A percentile compares a stretch with the other conserved stretches of the same genome.
Evolutionary conservation across 2,329 filamentous ascomycete genomes (phyloP).

Genomic region (Drechslera avenae): DNA sequence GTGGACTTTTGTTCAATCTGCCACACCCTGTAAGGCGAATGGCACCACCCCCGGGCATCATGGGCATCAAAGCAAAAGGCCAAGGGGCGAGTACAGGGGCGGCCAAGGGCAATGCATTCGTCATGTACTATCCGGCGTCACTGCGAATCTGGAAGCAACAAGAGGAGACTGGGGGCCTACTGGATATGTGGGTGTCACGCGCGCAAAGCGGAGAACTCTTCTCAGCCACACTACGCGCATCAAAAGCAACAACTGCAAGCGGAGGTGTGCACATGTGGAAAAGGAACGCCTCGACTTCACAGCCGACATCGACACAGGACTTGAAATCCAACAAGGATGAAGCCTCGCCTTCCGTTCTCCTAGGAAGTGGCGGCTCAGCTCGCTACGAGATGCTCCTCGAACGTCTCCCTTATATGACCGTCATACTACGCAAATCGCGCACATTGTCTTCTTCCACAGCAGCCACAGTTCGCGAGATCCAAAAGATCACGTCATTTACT

Average conservation of each 20-base stretch:
- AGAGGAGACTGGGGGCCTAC: constrained; percentile 77
- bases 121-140: constrained; percentile 91
- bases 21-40: constrained; percentile 79
- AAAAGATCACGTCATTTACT: constrained; percentile 70
- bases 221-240: constrained; percentile 26
- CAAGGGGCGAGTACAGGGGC: constrained; percentile 23
- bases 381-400: constrained; percentile 80
- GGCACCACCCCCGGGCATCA: constrained; percentile 47
- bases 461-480: constrained; percentile 61
- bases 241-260: constrained; percentile 23
- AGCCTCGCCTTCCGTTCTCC: constrained; percentile 46
- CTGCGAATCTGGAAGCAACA: constrained; percentile 81
- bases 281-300: constrained; percentile 25
- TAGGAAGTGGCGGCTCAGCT: constrained; percentile 66
- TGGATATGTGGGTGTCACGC: constrained; percentile 71
- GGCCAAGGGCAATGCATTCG: constrained; percentile 66
- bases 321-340: constrained; percentile 20
- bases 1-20: constrained; percentile 82
- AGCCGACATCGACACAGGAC: constrained; percentile 11
- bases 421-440: constrained; percentile 57
- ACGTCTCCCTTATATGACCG: constrained; percentile 81
- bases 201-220: constrained; percentile 53
- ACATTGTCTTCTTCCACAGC: constrained; percentile 28
- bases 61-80: constrained; percentile 40
- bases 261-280: constrained; percentile 52